These are phyloP conservation scores for Trichoderma aggressivum DNA, from an alignment of 2,329 filamentous ascomycete genomes.

Conservation along the genomic window DNA sequence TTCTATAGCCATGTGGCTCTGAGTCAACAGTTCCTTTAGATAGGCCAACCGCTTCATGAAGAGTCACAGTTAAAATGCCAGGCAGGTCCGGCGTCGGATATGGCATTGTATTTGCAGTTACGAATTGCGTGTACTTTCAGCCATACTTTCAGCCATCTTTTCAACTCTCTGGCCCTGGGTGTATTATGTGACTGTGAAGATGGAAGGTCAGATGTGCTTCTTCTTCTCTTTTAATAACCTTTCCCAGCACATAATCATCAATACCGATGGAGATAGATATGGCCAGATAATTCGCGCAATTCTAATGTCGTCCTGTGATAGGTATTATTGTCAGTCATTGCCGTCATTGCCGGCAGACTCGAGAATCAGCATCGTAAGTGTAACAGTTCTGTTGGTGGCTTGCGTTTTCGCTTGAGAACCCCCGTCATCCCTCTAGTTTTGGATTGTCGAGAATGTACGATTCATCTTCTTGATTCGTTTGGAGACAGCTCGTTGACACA, in stretches of 20 bases:
- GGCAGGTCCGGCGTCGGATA: not conserved
- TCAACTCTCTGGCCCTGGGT: too few relatives aligned
- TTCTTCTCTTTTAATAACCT: not conserved
- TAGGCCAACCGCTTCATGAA: not conserved
- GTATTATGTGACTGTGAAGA: too few relatives aligned
- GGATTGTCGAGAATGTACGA: not conserved
- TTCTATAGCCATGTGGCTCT: not conserved
- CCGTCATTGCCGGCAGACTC: not conserved
- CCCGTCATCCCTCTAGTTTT: not conserved
- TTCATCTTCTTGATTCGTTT: not conserved
- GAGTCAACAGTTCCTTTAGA: not conserved
- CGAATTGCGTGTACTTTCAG: not conserved
- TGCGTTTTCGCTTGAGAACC: not conserved
- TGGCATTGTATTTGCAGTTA: not conserved
- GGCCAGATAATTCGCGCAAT: not conserved
- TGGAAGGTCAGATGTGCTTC: too few relatives aligned
- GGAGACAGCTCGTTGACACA: not conserved
- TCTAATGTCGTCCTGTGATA: not conserved
- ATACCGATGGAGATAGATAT: not conserved
- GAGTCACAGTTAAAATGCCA: not conserved
- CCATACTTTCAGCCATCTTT: not conserved
- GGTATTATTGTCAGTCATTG: not conserved
- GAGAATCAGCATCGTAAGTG: not conserved
- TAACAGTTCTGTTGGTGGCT: not conserved
- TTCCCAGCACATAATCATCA: not conserved